Percentiles rank a stretch among this genome's conserved stretches.
Evolutionary conservation across 768 basidiomycete species (phyloP).

Genomic region (Lentinus brumalis): DNA sequence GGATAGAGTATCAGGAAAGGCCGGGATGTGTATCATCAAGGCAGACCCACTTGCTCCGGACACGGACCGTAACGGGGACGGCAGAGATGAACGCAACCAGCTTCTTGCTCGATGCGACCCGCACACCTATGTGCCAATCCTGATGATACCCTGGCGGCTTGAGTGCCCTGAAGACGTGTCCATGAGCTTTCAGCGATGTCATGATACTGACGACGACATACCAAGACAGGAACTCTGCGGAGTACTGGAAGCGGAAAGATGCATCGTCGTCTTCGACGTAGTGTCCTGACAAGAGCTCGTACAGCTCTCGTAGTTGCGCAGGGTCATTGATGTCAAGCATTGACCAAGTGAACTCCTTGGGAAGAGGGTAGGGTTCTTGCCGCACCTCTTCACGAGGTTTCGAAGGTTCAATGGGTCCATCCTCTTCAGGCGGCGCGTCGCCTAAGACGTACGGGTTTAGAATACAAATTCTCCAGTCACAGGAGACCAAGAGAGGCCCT

Average conservation of each 20-base stretch:
- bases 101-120: slow-evolving; percentile 87
- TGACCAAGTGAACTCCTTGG: slow-evolving; percentile 92
- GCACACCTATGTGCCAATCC: slow-evolving; percentile 96
- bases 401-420: slow-evolving; percentile 88
- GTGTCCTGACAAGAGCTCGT: slow-evolving; percentile 87
- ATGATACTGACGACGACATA: slow-evolving; percentile 31
- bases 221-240: slow-evolving; percentile 93
- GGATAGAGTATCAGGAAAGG: background rate
- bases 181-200: background rate
- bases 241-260: slow-evolving; percentile 96
- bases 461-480: background rate
- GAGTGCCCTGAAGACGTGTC: slow-evolving; percentile 69
- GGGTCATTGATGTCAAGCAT: slow-evolving; percentile 77
- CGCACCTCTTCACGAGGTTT: slow-evolving; percentile 77
- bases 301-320: slow-evolving; percentile 86
- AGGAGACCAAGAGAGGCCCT: background rate
- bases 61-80: slow-evolving; percentile 83
- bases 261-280: slow-evolving; percentile 98
- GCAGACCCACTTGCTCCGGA: slow-evolving; percentile 72
- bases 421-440: slow-evolving; percentile 63
- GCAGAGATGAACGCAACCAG: slow-evolving; percentile 97
- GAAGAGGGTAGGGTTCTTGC: slow-evolving; percentile 85
- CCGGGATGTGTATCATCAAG: background rate
- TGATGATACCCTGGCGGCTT: slow-evolving; percentile 90
- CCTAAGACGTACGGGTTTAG: slow-evolving; percentile 39